Conservation (phyloP, 257 asterid species). For the Solanum tarapatanum region DNA sequence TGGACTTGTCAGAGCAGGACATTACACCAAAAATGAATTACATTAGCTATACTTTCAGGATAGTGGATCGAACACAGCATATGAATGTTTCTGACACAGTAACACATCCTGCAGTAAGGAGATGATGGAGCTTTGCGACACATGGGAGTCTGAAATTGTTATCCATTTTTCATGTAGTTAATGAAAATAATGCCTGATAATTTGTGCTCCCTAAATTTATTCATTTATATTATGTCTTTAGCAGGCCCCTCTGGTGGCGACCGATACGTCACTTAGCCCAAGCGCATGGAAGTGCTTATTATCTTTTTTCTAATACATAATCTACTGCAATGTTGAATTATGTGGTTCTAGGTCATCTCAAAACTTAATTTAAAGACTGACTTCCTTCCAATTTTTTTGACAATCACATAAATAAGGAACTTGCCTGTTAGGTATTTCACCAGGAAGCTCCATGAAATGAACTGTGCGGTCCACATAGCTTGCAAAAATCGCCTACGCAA, state of each 20-base stretch:
- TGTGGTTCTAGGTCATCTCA: not conserved
- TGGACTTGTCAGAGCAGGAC: not conserved
- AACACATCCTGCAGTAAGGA: not conserved
- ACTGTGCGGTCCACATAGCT: constrained; percentile 87
- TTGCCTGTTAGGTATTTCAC: constrained; percentile 87
- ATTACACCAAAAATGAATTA: not conserved
- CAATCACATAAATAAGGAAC: not conserved
- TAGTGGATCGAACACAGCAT: not conserved
- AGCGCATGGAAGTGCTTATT: not conserved
- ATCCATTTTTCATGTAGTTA: not conserved
- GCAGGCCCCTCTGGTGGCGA: not conserved
- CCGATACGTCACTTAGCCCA: not conserved
- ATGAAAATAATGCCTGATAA: not conserved
- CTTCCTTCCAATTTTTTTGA: not conserved
- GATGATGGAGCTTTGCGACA: not conserved
- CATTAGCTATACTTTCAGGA: not conserved
- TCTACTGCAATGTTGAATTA: not conserved
- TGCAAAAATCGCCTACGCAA: constrained; percentile 73
- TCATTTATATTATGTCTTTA: not conserved
- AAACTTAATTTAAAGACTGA: not conserved
- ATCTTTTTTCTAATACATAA: not conserved
- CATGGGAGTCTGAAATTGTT: not conserved
- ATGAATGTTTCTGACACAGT: not conserved
- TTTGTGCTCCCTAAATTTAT: not conserved
- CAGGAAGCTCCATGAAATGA: constrained; percentile 99